Percentiles rank a stretch among this genome's conserved stretches.
Conservation (phyloP, 2,329 filamentous ascomycete species). For the Anthostomella pinea region DNA sequence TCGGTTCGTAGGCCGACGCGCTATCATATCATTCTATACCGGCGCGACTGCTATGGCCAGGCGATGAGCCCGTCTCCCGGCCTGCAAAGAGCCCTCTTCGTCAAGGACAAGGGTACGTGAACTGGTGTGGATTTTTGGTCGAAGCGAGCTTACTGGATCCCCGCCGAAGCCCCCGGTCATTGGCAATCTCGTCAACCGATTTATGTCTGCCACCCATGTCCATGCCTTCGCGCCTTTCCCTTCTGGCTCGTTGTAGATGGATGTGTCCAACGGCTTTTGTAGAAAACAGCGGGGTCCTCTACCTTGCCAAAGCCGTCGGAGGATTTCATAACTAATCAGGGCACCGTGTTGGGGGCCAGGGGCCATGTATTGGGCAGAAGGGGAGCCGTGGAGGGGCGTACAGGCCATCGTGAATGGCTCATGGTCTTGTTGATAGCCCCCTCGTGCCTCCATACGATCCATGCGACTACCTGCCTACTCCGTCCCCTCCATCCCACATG, state of each 20-base stretch:
- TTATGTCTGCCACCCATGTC: constrained; percentile 34
- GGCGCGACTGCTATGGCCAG: constrained; percentile 18
- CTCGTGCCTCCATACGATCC: constrained; percentile 35
- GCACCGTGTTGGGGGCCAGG: constrained; percentile 37
- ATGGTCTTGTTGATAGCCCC: constrained; percentile 21
- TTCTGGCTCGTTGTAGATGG: constrained; percentile 37
- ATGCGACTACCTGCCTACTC: constrained; percentile 34
- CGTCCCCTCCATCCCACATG: constrained; percentile 28
- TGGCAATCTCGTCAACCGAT: constrained; percentile 47
- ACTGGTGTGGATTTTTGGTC: constrained; percentile 29
- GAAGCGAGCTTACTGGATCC: constrained; percentile 41
- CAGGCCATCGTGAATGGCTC: constrained; percentile 30
- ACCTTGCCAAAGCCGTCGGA: constrained; percentile 39
- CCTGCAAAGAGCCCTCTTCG: neutral
- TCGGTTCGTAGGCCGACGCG: constrained; percentile 21
- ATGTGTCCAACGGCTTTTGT: constrained; percentile 46
- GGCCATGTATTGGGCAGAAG: constrained; percentile 30
- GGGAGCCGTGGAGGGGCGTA: constrained; percentile 27
- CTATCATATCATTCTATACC: constrained; percentile 25
- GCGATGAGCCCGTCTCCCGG: constrained; percentile 14
- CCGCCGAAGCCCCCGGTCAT: constrained; percentile 34
- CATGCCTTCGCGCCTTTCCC: constrained; percentile 38
- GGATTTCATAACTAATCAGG: constrained; percentile 45
- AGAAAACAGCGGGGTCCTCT: constrained; percentile 44
- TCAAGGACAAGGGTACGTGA: constrained; percentile 17